phyloP scores from a whole-genome alignment of 2,329 filamentous ascomycete genomes.

The Beauveria varroae region DNA sequence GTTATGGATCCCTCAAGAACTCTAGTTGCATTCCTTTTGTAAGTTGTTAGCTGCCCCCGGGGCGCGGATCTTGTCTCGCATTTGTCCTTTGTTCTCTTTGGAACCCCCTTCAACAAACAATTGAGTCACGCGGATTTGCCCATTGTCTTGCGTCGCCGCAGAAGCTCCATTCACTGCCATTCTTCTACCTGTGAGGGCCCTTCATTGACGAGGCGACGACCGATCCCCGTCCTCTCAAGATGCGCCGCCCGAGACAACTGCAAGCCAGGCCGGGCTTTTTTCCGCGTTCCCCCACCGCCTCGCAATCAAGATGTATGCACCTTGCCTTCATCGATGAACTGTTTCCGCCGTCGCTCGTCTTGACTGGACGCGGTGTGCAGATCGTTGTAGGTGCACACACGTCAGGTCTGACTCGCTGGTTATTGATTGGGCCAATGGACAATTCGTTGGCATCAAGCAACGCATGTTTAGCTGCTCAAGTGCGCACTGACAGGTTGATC shows the following conservation, averaged over 20 bases:
- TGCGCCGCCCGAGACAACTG: background rate
- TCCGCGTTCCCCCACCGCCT: background rate
- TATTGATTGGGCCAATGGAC: background rate
- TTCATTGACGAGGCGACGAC: background rate
- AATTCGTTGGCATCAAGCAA: background rate
- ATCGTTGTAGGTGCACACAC: background rate
- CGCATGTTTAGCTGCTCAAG: background rate
- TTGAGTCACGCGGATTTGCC: constrained; percentile 1
- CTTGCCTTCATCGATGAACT: background rate
- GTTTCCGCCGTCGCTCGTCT: background rate
- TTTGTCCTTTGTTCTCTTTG: constrained; percentile 16
- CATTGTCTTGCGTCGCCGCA: constrained; percentile 8
- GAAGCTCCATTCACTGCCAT: background rate
- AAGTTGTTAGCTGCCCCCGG: constrained; percentile 31
- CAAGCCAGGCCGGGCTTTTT: background rate
- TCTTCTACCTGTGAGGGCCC: background rate
- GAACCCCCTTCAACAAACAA: constrained; percentile 4
- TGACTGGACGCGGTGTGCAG: background rate
- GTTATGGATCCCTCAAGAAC: constrained; percentile 55
- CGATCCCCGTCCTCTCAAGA: background rate
- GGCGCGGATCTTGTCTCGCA: constrained; percentile 18
- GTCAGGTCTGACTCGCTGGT: background rate
- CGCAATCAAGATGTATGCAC: background rate
- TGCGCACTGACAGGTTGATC: background rate
- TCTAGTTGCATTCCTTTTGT: constrained; percentile 63